Percentiles rank a stretch among this genome's conserved stretches.
Evolutionary conservation across 768 basidiomycete species (phyloP).

Genomic region (Lentinula boryana): DNA sequence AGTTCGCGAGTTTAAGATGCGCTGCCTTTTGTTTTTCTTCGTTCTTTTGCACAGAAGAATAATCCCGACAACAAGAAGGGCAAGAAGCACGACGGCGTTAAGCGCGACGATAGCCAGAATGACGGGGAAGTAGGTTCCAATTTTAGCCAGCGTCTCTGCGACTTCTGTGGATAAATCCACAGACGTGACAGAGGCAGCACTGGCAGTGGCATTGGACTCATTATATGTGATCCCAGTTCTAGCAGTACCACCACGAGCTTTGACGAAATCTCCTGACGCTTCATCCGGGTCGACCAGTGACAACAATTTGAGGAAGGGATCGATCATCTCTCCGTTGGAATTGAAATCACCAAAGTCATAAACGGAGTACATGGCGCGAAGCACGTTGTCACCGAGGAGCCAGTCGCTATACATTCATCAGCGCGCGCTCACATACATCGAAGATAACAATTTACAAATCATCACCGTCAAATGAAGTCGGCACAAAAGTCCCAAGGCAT

Average conservation of each 20-base stretch:
- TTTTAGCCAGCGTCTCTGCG: slow-evolving; percentile 51
- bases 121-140: slow-evolving; percentile 63
- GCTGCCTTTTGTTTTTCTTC: slow-evolving; percentile 15
- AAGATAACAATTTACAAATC: slow-evolving; percentile 56
- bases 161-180: slow-evolving; percentile 56
- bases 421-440: slow-evolving; percentile 2
- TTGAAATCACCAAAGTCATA: slow-evolving; percentile 85
- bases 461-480: slow-evolving; percentile 49
- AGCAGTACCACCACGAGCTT: slow-evolving; percentile 57
- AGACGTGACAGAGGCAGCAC: slow-evolving; percentile 32
- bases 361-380: slow-evolving; percentile 76
- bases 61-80: slow-evolving; percentile 48
- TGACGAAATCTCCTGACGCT: slow-evolving; percentile 69
- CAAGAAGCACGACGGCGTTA: slow-evolving; percentile 65
- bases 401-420: slow-evolving; percentile 52
- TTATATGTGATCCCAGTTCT: slow-evolving; percentile 66
- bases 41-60: slow-evolving; percentile 46
- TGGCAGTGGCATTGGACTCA: slow-evolving; percentile 34
- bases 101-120: slow-evolving; percentile 73
- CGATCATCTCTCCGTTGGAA: slow-evolving; percentile 54
- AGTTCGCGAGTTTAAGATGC: slow-evolving; percentile 13
- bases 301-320: slow-evolving; percentile 75
- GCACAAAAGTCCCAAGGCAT: slow-evolving; percentile 76
- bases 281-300: slow-evolving; percentile 61
- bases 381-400: slow-evolving; percentile 77